These are phyloP conservation scores for Mycena latifolia DNA, from an alignment of 768 basidiomycete genomes.

Conservation along the genomic window DNA sequence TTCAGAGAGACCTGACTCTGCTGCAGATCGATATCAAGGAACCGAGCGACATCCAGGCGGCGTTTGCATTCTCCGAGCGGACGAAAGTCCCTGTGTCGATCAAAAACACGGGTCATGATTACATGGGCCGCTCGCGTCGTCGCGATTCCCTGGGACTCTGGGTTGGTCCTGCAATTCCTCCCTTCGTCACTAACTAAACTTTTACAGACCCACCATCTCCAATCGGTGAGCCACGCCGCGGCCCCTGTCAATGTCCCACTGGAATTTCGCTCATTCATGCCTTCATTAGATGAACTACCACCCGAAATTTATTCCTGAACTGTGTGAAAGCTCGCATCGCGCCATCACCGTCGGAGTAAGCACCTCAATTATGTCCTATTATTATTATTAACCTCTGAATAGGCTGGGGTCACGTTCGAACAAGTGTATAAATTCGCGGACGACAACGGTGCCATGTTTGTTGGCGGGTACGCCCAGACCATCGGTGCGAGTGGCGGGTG, in stretches of 20 bases:
- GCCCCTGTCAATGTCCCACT: too few relatives aligned
- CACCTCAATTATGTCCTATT: not conserved
- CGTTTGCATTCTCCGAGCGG: slow-evolving; percentile 37
- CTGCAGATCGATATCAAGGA: slow-evolving; percentile 39
- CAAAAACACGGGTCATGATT: slow-evolving; percentile 47
- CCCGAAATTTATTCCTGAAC: not conserved
- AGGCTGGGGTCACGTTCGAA: slow-evolving; percentile 32
- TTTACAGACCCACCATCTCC: slow-evolving; percentile 28
- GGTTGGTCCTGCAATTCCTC: slow-evolving; percentile 17
- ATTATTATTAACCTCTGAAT: not conserved
- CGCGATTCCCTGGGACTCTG: slow-evolving; percentile 40
- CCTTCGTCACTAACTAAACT: not conserved
- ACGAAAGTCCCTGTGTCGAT: slow-evolving; percentile 40
- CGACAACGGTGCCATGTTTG: slow-evolving; percentile 30
- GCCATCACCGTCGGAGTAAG: slow-evolving; percentile 7
- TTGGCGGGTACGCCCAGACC: slow-evolving; percentile 38
- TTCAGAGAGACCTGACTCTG: not conserved
- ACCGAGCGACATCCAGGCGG: slow-evolving; percentile 37
- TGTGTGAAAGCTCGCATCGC: not conserved
- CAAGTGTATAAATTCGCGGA: slow-evolving; percentile 37
- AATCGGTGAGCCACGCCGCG: slow-evolving; percentile 30
- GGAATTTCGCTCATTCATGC: not conserved
- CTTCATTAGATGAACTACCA: slow-evolving; percentile 5
- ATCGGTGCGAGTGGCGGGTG: slow-evolving; percentile 51
- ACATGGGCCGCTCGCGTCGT: slow-evolving; percentile 40